phyloP scores from a whole-genome alignment of 306 rosid genomes.

The Glycyrrhiza uralensis region DNA sequence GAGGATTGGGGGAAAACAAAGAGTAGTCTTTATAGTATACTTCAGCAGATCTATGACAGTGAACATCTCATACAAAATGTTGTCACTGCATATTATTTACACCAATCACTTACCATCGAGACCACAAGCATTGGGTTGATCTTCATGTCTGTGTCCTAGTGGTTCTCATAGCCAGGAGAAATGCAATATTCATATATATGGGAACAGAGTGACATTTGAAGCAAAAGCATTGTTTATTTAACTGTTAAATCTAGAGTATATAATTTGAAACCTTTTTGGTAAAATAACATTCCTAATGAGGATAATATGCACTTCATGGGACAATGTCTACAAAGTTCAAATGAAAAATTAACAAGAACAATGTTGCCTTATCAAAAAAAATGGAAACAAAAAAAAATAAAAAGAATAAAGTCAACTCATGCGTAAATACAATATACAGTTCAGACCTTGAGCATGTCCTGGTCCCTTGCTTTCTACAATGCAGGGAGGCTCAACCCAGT shows the following conservation, averaged over 20 bases:
- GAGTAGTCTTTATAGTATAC: not conserved
- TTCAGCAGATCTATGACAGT: not conserved
- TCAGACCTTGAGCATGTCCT: conserved; percentile 52
- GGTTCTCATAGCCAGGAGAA: not conserved
- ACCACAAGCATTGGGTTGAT: not conserved
- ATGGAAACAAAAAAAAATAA: not conserved
- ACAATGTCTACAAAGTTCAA: not conserved
- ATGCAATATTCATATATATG: not conserved
- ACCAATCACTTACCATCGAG: not conserved
- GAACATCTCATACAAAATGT: not conserved
- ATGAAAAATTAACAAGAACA: not conserved
- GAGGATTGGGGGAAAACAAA: not conserved
- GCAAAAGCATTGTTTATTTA: not conserved
- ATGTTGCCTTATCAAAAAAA: not conserved
- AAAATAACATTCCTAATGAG: not conserved
- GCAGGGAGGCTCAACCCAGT: conserved; percentile 90
- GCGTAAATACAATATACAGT: conserved; percentile 18
- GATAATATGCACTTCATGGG: not conserved
- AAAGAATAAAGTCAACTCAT: not conserved
- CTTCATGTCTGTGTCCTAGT: not conserved
- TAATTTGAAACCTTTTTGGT: not conserved
- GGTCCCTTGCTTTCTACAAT: conserved; percentile 54
- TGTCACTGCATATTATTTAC: not conserved
- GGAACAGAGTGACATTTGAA: not conserved
- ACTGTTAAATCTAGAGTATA: not conserved